These are phyloP conservation scores for Mortierella alpina DNA, from an alignment of 192 early-diverging fungal genomes.

Conservation along the genomic window DNA sequence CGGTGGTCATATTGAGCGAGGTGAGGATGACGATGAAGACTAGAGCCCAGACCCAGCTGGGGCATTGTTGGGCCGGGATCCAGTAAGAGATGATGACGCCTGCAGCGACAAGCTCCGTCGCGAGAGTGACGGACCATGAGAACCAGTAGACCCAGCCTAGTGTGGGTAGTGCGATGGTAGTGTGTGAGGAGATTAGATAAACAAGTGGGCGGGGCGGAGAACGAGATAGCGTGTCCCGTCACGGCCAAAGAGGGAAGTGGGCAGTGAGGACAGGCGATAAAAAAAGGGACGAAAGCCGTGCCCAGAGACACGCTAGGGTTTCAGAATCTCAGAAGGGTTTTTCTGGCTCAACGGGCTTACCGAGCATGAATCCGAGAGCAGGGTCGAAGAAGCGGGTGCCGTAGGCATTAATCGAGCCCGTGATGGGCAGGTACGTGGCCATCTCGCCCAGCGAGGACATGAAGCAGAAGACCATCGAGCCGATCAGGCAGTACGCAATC, in stretches of 20 bases:
- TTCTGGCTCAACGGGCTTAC: constrained; percentile 17
- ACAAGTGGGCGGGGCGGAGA: no score
- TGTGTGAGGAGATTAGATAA: background rate
- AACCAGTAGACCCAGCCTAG: constrained; percentile 75
- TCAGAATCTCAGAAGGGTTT: background rate
- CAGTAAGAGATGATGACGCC: constrained; percentile 78
- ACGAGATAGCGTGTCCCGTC: no score
- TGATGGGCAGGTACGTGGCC: constrained; percentile 84
- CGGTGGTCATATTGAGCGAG: constrained; percentile 72
- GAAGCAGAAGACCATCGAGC: constrained; percentile 78
- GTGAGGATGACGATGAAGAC: constrained; percentile 73
- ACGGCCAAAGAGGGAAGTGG: no score
- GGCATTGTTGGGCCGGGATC: constrained; percentile 25
- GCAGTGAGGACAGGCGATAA: no score
- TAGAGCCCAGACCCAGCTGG: constrained; percentile 60
- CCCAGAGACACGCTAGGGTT: background rate
- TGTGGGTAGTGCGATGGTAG: background rate
- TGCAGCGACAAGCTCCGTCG: constrained; percentile 81
- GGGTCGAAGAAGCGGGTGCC: constrained; percentile 85
- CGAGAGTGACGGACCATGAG: constrained; percentile 71
- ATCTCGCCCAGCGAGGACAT: constrained; percentile 90
- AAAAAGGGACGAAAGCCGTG: no score
- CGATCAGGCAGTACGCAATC: constrained; percentile 55
- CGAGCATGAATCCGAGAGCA: constrained; percentile 79
- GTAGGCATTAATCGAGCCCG: constrained; percentile 82